Conservation (phyloP, 257 asterid species). For the Penstemon newberryi region DNA sequence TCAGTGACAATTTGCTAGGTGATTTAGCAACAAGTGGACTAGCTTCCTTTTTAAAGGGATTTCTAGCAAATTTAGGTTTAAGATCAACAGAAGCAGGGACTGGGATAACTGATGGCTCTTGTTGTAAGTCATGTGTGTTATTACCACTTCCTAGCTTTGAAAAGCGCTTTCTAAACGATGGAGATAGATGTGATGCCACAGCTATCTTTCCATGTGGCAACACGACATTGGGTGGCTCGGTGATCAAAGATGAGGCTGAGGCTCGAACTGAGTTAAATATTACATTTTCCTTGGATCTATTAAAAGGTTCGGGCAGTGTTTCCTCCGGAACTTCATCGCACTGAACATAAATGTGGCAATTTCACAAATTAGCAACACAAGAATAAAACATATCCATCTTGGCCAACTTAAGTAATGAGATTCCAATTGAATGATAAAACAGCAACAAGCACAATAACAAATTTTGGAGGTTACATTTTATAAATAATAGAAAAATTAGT, state of each 20-base stretch:
- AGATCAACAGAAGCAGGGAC: slow-evolving; percentile 23
- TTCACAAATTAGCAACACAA: slow-evolving; percentile 1
- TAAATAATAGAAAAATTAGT: not conserved
- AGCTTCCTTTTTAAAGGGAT: slow-evolving; percentile 10
- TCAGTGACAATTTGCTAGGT: slow-evolving; percentile 12
- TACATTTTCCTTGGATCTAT: slow-evolving; percentile 32
- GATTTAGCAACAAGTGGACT: slow-evolving; percentile 16
- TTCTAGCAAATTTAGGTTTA: slow-evolving; percentile 8
- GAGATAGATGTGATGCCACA: slow-evolving; percentile 53
- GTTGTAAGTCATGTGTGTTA: slow-evolving; percentile 15
- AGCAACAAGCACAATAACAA: not conserved
- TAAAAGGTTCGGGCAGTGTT: slow-evolving; percentile 63
- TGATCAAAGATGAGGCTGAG: slow-evolving; percentile 24
- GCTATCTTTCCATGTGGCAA: slow-evolving; percentile 19
- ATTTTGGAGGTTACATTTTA: not conserved
- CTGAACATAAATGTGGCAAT: slow-evolving; percentile 40
- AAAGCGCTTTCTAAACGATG: slow-evolving; percentile 53
- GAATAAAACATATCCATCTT: not conserved
- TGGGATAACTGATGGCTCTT: slow-evolving; percentile 25
- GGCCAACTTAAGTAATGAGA: slow-evolving; percentile 10
- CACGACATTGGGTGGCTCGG: slow-evolving; percentile 19
- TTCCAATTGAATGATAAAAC: slow-evolving; percentile 1
- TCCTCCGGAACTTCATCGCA: slow-evolving; percentile 82
- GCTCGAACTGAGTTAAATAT: slow-evolving; percentile 24
- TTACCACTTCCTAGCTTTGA: slow-evolving; percentile 30